Evolutionary conservation across 306 rosid species (phyloP), one percentile per base, ranked within the genome.

Genomic region (Styphnolobium japonicum): DNA sequence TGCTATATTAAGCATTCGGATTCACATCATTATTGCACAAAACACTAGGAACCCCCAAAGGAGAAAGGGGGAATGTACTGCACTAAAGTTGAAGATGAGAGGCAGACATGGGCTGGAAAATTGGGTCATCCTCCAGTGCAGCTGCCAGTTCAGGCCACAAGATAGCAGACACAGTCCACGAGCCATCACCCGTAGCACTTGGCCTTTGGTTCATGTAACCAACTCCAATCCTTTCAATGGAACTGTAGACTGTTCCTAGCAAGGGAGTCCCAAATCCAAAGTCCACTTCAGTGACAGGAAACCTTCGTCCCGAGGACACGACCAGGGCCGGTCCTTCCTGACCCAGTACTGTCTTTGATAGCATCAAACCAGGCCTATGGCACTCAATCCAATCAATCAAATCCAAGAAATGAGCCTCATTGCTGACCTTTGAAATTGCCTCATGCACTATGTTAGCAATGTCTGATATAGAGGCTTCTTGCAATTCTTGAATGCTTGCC

Each of bases 151-250:
- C 77, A 3, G 98, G 97, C 95, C 97, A 93, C 25, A 94, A 48
- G 73, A 94, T 94, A 53, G 97, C 94, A 15, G 98, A 92, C 19
- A 94, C 85, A 1, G 90, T 92, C 98, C 98, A 89, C 0, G 98
- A 91, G 29, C 97, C 98, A 85, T 91, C 89, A 39, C 87, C 92
- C 34, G 58, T 79, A 6, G 89, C 97, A 85, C 95, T 89, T 12
- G 80, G 86, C 86, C 98, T 91, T 57, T 94, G 98, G 73, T 94
- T 94, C 90, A 94, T 75, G 72, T 89, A 92, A 73, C 90, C 93
- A 83, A 92, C 97, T 25, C 98, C 97, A 19, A 88, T 83, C 63
- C 58, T 85, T 68, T 85, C 86, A 9, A 91, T 51, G 2, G 87
- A 87, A 57, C 87, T 89, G 33, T 96, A 86, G 19, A 89, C 94